Evolutionary conservation across 1,284 basidiomycete genomes (phyloP), one percentile per base, ranked within the genome.

Genomic region (Microbotryum intermedium): DNA sequence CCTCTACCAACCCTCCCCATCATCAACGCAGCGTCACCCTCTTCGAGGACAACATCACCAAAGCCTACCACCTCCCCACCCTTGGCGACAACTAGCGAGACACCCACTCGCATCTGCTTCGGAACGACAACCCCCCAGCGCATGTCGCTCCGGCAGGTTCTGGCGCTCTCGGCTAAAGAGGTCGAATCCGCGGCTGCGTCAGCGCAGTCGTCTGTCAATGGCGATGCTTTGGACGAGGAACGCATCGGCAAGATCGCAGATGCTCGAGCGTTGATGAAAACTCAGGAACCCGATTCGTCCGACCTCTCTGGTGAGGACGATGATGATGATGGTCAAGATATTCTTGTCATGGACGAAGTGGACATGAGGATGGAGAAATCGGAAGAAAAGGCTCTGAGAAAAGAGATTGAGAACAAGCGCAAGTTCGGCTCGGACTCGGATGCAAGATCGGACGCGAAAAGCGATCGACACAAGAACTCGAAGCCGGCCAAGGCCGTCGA

Each of bases 341-440:
- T 52, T 5, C 21, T 6, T 7, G 64, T 60, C n/a, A 59, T 55
- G 6, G 57, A 52, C 18, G 67, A 62, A 50, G 57, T 45, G 10
- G 60, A 53, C 29, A 48, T 28, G 50, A n/a, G 51, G 25, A 59
- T 63, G 44, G 50, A 62, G 53, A 55, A 57, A 50, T 53, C 54
- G 11, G 67, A 68, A 54, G 69, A 70, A 60, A 47, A 55, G 23
- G 52, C 59, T 10, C 48, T 70, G 13, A 61, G 68, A 28, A 57
- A 46, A 6, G 69, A 70, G 42, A 49, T 67, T 6, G 60, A 48
- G 34, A 50, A 34, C 29, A 50, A 34, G 11, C 43, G 52, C 8
- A 39, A 21, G 43, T 39, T 21, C 18, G 25, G 44, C 34, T 4
- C 29, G 29, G 6, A 47, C 43, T 25, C 21, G n/a, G 53, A 26